Conservation (phyloP, 2,329 filamentous ascomycete species). For the Paradendryphiella salina region DNA sequence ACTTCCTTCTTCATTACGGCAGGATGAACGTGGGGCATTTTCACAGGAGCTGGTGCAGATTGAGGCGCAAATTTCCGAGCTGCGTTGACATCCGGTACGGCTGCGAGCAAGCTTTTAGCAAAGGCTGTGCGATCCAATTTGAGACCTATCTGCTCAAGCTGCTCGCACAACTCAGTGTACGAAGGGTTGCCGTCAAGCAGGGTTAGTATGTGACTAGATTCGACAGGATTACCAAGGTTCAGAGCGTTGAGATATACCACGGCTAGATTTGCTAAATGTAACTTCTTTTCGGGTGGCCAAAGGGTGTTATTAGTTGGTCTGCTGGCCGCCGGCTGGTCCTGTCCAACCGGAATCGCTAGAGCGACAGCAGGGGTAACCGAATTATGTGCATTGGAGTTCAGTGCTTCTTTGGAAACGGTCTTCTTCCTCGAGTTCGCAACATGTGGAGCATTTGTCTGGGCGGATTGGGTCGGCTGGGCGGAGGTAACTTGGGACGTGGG, state of each 20-base stretch:
- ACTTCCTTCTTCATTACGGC: conserved; percentile 29
- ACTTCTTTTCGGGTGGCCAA: conserved; percentile 58
- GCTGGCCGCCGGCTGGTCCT: conserved; percentile 6
- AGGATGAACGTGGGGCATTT: conserved; percentile 23
- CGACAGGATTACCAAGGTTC: conserved; percentile 49
- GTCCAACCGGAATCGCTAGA: conserved; percentile 8
- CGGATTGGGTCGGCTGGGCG: conserved; percentile 14
- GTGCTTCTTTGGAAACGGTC: conserved; percentile 22
- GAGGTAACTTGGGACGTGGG: conserved; percentile 25
- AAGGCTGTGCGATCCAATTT: conserved; percentile 57
- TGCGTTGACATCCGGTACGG: conserved; percentile 50
- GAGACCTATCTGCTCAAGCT: conserved; percentile 55
- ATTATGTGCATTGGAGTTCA: conserved; percentile 7
- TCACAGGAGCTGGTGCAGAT: conserved; percentile 11
- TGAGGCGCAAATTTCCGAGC: conserved; percentile 24
- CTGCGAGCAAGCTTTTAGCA: conserved; percentile 55
- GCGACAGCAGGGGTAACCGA: conserved; percentile 4
- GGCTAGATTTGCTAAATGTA: conserved; percentile 55
- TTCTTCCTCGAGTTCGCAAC: conserved; percentile 30
- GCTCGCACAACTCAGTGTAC: conserved; percentile 60
- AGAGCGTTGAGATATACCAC: conserved; percentile 52
- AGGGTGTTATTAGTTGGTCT: conserved; percentile 44
- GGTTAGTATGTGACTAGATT: conserved; percentile 48
- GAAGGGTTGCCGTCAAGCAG: conserved; percentile 59
- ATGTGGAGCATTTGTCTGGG: conserved; percentile 15